These are phyloP conservation scores for Aspergillus niger DNA, from an alignment of 2,329 filamentous ascomycete species.

Conservation along the genomic window DNA sequence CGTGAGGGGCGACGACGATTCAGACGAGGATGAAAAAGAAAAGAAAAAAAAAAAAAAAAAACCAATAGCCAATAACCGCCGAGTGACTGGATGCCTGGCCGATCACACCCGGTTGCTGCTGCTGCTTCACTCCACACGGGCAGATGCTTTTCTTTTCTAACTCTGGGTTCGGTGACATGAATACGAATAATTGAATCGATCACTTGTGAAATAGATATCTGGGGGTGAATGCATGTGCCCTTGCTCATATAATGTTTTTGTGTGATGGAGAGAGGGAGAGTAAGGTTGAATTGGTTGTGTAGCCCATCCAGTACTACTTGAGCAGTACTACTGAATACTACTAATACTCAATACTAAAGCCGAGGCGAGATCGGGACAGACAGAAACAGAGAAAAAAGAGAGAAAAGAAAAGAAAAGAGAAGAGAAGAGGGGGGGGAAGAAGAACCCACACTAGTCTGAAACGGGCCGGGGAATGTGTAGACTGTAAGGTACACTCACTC, in stretches of 20 bases:
- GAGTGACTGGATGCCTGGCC: background rate
- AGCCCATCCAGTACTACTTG: too few species aligned
- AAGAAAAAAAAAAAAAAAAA: background rate
- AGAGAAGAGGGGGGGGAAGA: too few species aligned
- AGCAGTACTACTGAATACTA: too few species aligned
- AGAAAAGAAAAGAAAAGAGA: conserved; percentile 2
- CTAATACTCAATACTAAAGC: too few species aligned
- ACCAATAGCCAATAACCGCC: background rate
- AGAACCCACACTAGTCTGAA: background rate
- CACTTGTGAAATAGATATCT: too few species aligned
- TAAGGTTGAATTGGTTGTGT: too few species aligned
- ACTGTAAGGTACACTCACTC: background rate
- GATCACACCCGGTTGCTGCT: background rate
- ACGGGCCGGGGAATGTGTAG: background rate
- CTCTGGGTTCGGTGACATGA: conserved; percentile 9
- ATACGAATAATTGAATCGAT: too few species aligned
- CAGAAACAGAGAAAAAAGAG: background rate
- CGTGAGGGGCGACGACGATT: background rate
- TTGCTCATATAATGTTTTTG: too few species aligned
- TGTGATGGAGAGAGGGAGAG: too few species aligned
- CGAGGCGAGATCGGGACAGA: background rate
- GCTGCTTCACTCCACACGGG: conserved; percentile 11
- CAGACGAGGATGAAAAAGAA: background rate
- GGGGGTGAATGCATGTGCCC: too few species aligned
- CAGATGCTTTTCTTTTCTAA: conserved; percentile 12